These are phyloP conservation scores for Penicillium steckii DNA, from an alignment of 495 filamentous ascomycete genomes.

Conservation along the genomic window DNA sequence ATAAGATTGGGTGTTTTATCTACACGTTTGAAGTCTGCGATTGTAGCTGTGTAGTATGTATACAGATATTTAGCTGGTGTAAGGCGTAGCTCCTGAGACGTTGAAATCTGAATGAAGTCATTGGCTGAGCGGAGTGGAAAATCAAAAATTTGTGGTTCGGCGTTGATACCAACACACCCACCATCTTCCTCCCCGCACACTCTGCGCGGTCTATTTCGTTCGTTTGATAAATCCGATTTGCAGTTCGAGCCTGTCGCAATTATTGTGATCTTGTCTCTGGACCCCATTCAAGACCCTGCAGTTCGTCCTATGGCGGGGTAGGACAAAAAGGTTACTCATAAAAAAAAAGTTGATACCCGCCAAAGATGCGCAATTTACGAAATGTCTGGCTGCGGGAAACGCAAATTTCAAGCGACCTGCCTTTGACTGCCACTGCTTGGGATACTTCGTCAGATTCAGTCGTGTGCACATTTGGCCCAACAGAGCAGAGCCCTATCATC, in stretches of 20 bases:
- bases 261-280: not conserved
- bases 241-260: too few species aligned
- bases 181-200: not conserved
- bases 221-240: too few species aligned
- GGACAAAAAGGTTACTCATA: constrained; percentile 13
- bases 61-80: too few species aligned
- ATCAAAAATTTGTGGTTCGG: constrained; percentile 45
- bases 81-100: constrained; percentile 17
- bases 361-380: constrained; percentile 74
- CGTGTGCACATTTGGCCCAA: constrained; percentile 75
- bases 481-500: constrained; percentile 57
- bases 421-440: constrained; percentile 73
- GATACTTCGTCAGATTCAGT: constrained; percentile 68
- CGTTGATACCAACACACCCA: constrained; percentile 23
- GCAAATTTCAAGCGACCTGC: constrained; percentile 50
- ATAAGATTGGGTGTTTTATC: constrained; percentile 30
- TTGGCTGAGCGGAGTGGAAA: constrained; percentile 44
- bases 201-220: not conserved
- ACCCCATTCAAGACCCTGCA: not conserved
- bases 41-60: constrained; percentile 30
- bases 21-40: constrained; percentile 5
- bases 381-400: constrained; percentile 65
- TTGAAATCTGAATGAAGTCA: constrained; percentile 53
- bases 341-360: constrained; percentile 26
- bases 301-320: constrained; percentile 44